Evolutionary conservation across 1,284 basidiomycete genomes (phyloP), one percentile per base, ranked within the genome.

Genomic region (Pisolithus thermaeus): DNA sequence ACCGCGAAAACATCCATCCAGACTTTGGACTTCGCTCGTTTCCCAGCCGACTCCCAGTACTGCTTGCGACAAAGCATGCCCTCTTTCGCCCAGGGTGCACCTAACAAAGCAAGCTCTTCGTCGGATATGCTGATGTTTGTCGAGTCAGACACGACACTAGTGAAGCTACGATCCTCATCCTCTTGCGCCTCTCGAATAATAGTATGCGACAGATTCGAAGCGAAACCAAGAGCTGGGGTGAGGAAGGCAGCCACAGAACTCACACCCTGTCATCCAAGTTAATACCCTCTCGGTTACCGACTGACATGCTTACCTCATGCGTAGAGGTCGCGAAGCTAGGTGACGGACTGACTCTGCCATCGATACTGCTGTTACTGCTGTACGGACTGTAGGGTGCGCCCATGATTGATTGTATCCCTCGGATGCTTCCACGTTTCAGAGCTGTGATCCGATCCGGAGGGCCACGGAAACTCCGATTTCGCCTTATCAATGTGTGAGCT

Each of bases 41-140:
- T 94, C 9, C 86, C 85, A 0, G 80, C 75, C 3, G 80, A 78
- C 63, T 97, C 95, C 84, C 90, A 95, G 67, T 96, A 97, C 58
- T 94, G 88, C 66, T 97, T 98, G 35, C 94, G 84, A 58, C 86
- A 88, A 3, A 99, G 79, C 74, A 95, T 88, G 14, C 96, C 96
- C 69, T 99, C 96, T 69, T 99, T 99, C 0, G 96, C 96, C 96
- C 96, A 99, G 0, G 96, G 96, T 3, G 96, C 85, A 23, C 96
- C 96, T 11, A 97, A 80, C 35, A 98, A 74, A 1, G 96, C 95
- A 11, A 98, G 77, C 70, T 97, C 93, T 64, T 97, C 94, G 64
- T 98, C 95, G 4, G 86, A 84, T 54, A 96, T 88, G 55, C 89
- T 90, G 59, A 90, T 85, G 27, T 78, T 81, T 1, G 84, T 86